These are phyloP conservation scores for Fusarium acutatum DNA, from an alignment of 2,329 filamentous ascomycete species.

Conservation along the genomic window DNA sequence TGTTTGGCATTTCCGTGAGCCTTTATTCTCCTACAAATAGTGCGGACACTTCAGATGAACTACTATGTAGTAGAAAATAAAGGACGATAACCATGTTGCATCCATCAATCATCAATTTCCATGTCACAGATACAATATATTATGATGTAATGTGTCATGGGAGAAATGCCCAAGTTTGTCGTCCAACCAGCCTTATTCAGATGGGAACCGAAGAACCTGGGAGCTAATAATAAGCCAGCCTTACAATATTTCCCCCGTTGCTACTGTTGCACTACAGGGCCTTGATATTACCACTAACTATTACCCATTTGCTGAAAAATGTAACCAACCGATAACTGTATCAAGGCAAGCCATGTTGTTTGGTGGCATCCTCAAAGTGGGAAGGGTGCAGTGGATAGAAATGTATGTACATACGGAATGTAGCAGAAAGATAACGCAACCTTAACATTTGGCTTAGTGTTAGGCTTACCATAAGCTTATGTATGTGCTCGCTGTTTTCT, in stretches of 20 bases:
- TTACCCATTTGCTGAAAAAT: not conserved
- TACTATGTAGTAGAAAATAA: not conserved
- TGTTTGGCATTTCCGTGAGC: not conserved
- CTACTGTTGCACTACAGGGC: not conserved
- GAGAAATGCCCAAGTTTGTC: not conserved
- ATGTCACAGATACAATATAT: not conserved
- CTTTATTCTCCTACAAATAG: not conserved
- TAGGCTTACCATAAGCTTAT: not conserved
- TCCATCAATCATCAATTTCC: not conserved
- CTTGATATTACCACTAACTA: not conserved
- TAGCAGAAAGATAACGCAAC: not conserved
- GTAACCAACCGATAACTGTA: not conserved
- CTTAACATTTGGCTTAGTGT: not conserved
- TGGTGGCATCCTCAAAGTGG: slow-evolving; percentile 17
- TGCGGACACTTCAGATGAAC: not conserved
- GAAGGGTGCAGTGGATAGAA: not conserved
- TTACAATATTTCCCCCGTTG: not conserved
- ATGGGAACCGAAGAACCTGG: not conserved
- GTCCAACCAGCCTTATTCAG: not conserved
- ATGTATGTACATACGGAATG: not conserved
- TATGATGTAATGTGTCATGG: not conserved
- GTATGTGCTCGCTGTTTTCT: not conserved
- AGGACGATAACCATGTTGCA: not conserved
- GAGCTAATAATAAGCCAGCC: not conserved
- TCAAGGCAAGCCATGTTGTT: not conserved